Evolutionary conservation across 805 yeast genomes (phyloP), one percentile per base, ranked within the genome.

Genomic region (Hanseniaspora lachancei): DNA sequence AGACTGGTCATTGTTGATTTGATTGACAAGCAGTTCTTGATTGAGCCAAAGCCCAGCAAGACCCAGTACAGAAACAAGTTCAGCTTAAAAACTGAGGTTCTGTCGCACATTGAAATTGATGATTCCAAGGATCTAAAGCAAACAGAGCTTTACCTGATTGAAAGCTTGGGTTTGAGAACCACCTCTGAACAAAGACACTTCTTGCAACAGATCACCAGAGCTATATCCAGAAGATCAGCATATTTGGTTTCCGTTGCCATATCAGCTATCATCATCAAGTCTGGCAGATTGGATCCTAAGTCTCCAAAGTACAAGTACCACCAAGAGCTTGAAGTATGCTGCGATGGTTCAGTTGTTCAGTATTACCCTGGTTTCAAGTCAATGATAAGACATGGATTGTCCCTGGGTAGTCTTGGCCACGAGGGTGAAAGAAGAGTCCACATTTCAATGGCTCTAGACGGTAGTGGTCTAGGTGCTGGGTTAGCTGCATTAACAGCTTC

Each of bases 391-490:
- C 88, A 86, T 60, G 96, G 95, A 0, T 71, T 89, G 59, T 74
- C 81, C 0, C 65, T 78, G 59, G 78, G 86, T 44, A 80, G 82
- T 60, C 76, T 89, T 44, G 89, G 89, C 57, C 74, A 84, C 46
- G 84, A 85, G 48, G 80, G 83, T 58, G 87, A 81, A 62, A 80
- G 87, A 69, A 81, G 86, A 64, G 73, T 88, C 47, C 84, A 81
- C 62, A 72, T 91, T 59, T 81, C 81, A 60, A 82, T 89, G 61
- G 93, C 97, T 34, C 86, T 87, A 68, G 97, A 93, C 65, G 97
- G 97, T 48, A 84, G 95, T 57, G 96, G 96, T 58, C 96, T 89
- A 46, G 98, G 98, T 61, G 97, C 97, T 47, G 97, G 97, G 2
- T 74, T 91, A 59, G 87, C 96, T 72, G 97, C 96, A 9, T 66